Conservation (phyloP, 2,329 filamentous ascomycete species). For the Penicillium fuscoglaucum region DNA sequence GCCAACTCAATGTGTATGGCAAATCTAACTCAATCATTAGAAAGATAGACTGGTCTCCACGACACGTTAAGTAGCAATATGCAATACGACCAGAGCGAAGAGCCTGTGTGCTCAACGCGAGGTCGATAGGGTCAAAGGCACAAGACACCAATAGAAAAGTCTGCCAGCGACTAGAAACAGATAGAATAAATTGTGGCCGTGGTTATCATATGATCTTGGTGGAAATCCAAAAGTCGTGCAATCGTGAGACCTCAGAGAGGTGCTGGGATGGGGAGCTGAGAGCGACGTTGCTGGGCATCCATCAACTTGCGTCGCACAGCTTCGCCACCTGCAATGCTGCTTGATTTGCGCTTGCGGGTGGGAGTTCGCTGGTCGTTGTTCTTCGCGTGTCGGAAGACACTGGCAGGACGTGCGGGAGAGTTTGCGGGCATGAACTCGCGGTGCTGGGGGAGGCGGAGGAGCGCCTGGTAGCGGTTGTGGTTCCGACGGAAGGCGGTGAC, state of each 20-base stretch:
- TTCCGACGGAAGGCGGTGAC: constrained; percentile 75
- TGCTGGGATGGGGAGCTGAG: constrained; percentile 39
- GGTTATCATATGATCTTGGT: constrained; percentile 27
- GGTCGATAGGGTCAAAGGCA: not conserved
- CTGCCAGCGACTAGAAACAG: constrained; percentile 25
- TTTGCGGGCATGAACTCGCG: constrained; percentile 48
- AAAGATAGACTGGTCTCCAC: constrained; percentile 6
- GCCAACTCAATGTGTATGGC: not conserved
- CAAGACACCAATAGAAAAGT: constrained; percentile 13
- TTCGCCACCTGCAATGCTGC: constrained; percentile 41
- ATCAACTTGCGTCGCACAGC: constrained; percentile 47
- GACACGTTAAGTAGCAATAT: not conserved
- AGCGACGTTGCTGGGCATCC: constrained; percentile 42
- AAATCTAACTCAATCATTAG: not conserved
- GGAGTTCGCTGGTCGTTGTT: constrained; percentile 43
- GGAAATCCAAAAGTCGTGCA: constrained; percentile 25
- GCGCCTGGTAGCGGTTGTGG: constrained; percentile 52
- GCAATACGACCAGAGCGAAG: constrained; percentile 5
- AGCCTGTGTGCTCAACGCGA: constrained; percentile 4
- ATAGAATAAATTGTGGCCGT: constrained; percentile 22
- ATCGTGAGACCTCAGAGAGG: constrained; percentile 2
- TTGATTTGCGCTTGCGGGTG: constrained; percentile 43
- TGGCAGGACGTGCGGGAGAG: constrained; percentile 44
- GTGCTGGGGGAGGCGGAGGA: constrained; percentile 50
- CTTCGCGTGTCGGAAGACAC: constrained; percentile 45